These are phyloP conservation scores for Nakazawaea holstii DNA, from an alignment of 805 yeast genomes.

Conservation along the genomic window DNA sequence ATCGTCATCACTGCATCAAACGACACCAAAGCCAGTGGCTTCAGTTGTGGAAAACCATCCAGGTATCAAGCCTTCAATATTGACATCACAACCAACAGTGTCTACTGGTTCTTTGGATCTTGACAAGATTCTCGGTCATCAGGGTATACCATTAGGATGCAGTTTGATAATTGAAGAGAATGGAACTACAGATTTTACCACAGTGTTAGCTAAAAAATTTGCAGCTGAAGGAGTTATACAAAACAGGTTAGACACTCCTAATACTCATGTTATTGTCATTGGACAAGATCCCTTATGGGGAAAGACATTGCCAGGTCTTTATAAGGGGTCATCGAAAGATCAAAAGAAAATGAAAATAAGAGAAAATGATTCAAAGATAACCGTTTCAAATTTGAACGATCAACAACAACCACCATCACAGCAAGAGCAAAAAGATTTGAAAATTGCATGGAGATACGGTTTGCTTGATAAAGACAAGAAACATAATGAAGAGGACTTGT, in stretches of 20 bases:
- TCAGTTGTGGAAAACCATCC: slow-evolving; percentile 30
- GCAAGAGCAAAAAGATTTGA: slow-evolving; percentile 44
- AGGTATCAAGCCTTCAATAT: slow-evolving; percentile 70
- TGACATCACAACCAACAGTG: slow-evolving; percentile 67
- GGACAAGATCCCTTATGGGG: slow-evolving; percentile 58
- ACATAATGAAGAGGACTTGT: slow-evolving; percentile 22
- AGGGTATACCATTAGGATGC: slow-evolving; percentile 78
- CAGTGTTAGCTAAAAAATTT: slow-evolving; percentile 62
- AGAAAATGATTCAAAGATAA: slow-evolving; percentile 55
- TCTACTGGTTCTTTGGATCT: slow-evolving; percentile 79
- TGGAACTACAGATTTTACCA: slow-evolving; percentile 83
- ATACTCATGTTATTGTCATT: slow-evolving; percentile 60
- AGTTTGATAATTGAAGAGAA: slow-evolving; percentile 72
- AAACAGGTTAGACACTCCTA: slow-evolving; percentile 41
- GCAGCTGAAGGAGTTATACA: slow-evolving; percentile 75
- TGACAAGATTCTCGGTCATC: slow-evolving; percentile 71
- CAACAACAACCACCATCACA: slow-evolving; percentile 17
- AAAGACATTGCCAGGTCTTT: slow-evolving; percentile 70
- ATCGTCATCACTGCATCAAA: not conserved
- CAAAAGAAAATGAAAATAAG: slow-evolving; percentile 54
- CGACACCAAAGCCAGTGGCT: not conserved
- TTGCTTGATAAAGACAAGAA: slow-evolving; percentile 31
- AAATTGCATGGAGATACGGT: slow-evolving; percentile 94
- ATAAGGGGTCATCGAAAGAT: slow-evolving; percentile 63
- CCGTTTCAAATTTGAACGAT: slow-evolving; percentile 61